Base-by-base conservation (phyloP, 2,329 filamentous ascomycete species). In the Cladorrhinum sp. region DNA sequence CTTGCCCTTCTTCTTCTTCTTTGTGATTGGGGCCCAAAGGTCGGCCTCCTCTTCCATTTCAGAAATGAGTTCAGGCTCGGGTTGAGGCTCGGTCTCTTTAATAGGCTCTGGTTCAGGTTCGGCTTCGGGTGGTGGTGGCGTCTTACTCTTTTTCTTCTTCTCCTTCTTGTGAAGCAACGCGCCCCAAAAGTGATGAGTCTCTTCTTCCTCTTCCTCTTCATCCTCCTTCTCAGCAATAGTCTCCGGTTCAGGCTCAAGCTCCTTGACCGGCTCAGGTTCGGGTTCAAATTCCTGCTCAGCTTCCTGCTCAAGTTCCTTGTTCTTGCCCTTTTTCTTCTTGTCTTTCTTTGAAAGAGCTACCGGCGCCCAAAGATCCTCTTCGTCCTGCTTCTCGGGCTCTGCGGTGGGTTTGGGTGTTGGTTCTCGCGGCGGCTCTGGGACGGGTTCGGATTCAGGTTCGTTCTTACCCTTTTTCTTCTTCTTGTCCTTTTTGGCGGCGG, bases 381-480 rank as follows among this genome's bases (percentile, higher is more conserved):
- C 63, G 12, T 66, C 52, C 52, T 62, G 74, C 1, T 72, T 69
- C 57, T 74, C 73, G 2, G 69, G 72, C 16, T 73, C 73, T 7
- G 57, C 45, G 4, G 51, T 50, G 65, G 58, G 60, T 56, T 62
- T 55, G 24, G 48, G 60, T 38, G 32, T 61, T 20, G 61, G 75
- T 59, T 79, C 78, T 64, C 79, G 77, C 41, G 75, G 73, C 29
- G 71, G 69, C 61, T 78, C 74, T 36, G 74, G 74, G 41, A 45
- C 18, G 8, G 41, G 41, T 62, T 76, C 77, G 9, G 51, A 36
- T n/a, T 58, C 58, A 12, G 53, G 36, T 71, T 51, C 66, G 66
- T 58, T 68, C 69, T 62, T 65, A 53, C 59, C 66, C 66, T 60
- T 71, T 68, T 76, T 78, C 59, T 73, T 73, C 36, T 62, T 57